Percentiles rank a stretch among this genome's conserved stretches.
These are phyloP conservation scores for Catunica adiposa DNA, from an alignment of 2,329 filamentous ascomycete species.

Conservation along the genomic window DNA sequence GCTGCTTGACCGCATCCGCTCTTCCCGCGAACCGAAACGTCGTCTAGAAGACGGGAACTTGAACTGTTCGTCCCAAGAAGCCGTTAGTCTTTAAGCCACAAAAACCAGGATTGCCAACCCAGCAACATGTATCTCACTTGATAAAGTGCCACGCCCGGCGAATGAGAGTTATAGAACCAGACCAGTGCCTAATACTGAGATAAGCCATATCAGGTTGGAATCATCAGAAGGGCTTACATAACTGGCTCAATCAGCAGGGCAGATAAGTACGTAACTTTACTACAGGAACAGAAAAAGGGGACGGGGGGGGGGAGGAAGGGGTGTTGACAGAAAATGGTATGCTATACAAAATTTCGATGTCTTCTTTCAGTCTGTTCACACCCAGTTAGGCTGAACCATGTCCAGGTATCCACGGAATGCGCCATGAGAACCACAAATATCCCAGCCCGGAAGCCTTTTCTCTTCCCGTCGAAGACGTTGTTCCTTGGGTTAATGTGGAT, in stretches of 20 bases:
- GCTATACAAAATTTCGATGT: not conserved
- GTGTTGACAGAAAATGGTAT: not conserved
- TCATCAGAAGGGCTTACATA: too few species aligned
- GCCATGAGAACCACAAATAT: not conserved
- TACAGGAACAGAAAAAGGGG: not conserved
- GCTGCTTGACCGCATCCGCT: not conserved
- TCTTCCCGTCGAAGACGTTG: not conserved
- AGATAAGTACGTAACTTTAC: too few species aligned
- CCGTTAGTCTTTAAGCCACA: not conserved
- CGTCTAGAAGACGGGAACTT: not conserved
- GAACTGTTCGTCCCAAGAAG: not conserved
- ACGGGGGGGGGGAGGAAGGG: not conserved
- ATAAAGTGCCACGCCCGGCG: too few species aligned
- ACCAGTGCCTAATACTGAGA: not conserved
- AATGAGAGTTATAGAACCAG: not conserved
- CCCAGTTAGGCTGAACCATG: not conserved
- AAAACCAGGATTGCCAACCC: not conserved
- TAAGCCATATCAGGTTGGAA: not conserved
- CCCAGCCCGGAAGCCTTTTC: not conserved
- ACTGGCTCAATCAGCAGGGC: too few species aligned
- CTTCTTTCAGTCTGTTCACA: not conserved
- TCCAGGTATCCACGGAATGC: constrained; percentile 1
- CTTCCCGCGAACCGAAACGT: not conserved
- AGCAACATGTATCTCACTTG: not conserved
- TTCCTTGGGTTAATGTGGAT: not conserved